These are phyloP conservation scores for Metarhizium guizhouense DNA, from an alignment of 2,329 filamentous ascomycete species.

Conservation along the genomic window DNA sequence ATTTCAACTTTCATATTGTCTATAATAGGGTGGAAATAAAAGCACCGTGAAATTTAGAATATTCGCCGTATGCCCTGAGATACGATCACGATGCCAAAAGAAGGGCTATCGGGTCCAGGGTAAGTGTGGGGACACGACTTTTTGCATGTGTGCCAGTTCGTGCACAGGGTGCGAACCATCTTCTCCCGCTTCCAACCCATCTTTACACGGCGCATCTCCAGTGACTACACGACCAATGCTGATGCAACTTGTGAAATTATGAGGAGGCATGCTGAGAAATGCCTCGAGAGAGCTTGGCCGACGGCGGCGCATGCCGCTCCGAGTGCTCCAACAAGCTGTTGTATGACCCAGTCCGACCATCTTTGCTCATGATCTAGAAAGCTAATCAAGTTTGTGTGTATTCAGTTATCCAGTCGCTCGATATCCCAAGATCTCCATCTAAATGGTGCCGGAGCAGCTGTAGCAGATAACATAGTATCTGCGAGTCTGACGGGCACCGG, in stretches of 20 bases:
- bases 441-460: background rate
- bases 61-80: background rate
- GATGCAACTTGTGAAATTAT: conserved; percentile 16
- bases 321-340: conserved; percentile 12
- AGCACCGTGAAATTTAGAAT: background rate
- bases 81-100: background rate
- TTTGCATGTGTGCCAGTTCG: background rate
- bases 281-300: conserved; percentile 21
- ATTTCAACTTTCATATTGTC: background rate
- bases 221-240: background rate
- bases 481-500: background rate
- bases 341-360: conserved; percentile 10
- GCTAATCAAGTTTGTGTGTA: background rate
- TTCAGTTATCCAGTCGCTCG: background rate
- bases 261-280: conserved; percentile 28
- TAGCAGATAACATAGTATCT: background rate
- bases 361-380: background rate
- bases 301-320: conserved; percentile 17
- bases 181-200: background rate
- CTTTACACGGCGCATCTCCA: background rate
- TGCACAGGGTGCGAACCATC: background rate
- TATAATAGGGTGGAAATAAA: background rate
- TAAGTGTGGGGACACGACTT: background rate
- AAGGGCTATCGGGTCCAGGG: background rate
- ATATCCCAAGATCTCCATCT: background rate